These are phyloP conservation scores for Fusarium palustre DNA, from an alignment of 2,329 filamentous ascomycete species.

Conservation along the genomic window DNA sequence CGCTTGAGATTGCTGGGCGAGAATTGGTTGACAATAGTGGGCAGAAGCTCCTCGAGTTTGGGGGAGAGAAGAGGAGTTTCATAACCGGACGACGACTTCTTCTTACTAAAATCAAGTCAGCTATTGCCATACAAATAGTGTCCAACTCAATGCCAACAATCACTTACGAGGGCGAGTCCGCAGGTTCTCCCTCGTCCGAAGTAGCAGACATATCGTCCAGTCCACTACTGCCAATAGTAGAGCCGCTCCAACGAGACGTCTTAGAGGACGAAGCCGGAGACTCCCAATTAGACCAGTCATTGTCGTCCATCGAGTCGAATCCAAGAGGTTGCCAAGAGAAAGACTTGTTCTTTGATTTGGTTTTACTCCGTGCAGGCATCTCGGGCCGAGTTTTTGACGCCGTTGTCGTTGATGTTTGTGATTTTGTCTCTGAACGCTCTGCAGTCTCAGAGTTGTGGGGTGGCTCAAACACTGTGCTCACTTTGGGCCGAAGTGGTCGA, in stretches of 20 bases:
- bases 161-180: slow-evolving; percentile 62
- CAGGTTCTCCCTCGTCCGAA: slow-evolving; percentile 62
- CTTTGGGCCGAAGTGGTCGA: slow-evolving; percentile 55
- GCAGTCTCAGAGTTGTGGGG: slow-evolving; percentile 41
- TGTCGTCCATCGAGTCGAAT: slow-evolving; percentile 68
- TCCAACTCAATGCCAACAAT: slow-evolving; percentile 15
- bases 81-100: slow-evolving; percentile 48
- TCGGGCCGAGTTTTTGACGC: slow-evolving; percentile 49
- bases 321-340: slow-evolving; percentile 71
- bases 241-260: slow-evolving; percentile 73
- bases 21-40: slow-evolving; percentile 77
- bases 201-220: slow-evolving; percentile 59
- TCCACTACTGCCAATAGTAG: slow-evolving; percentile 60
- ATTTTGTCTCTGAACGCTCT: slow-evolving; percentile 16
- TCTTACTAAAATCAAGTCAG: slow-evolving; percentile 47
- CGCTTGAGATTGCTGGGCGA: slow-evolving; percentile 81
- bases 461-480: slow-evolving; percentile 57
- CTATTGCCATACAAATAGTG: not conserved
- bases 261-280: slow-evolving; percentile 61
- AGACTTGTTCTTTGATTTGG: slow-evolving; percentile 62
- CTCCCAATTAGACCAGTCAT: slow-evolving; percentile 75
- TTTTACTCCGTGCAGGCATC: slow-evolving; percentile 47
- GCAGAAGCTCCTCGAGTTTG: slow-evolving; percentile 69
- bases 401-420: slow-evolving; percentile 48
- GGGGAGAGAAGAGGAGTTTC: slow-evolving; percentile 53